Evolutionary conservation across 352 stramenopile genomes (phyloP).

Genomic region (Phytophthora meadii): DNA sequence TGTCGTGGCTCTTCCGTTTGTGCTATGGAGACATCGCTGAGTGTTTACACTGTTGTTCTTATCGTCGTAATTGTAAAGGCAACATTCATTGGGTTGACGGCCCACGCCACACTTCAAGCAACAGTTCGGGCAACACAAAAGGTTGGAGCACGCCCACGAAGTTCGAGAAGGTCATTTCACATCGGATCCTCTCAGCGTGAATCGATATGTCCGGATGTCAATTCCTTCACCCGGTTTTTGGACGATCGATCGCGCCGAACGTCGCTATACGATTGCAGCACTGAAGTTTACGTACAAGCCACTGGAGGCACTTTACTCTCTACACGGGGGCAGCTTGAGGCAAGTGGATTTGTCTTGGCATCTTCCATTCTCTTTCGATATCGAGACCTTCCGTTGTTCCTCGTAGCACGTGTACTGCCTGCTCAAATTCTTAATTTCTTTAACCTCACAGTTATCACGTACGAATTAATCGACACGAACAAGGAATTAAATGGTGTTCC

Average conservation of each 20-base stretch:
- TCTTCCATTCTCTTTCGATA: constrained; percentile 45
- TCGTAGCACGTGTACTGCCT: constrained; percentile 30
- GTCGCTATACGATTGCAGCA: constrained; percentile 41
- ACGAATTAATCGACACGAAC: constrained; percentile 27
- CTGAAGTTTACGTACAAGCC: constrained; percentile 33
- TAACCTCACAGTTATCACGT: constrained; percentile 43
- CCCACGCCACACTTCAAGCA: constrained; percentile 27
- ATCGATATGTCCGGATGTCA: constrained; percentile 11
- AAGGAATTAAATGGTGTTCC: constrained; percentile 22
- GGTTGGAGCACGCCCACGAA: constrained; percentile 1
- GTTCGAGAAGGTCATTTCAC: background rate
- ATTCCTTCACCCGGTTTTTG: constrained; percentile 49
- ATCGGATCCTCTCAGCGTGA: background rate
- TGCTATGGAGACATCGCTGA: constrained; percentile 30
- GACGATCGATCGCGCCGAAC: constrained; percentile 41
- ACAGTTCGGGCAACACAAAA: constrained; percentile 3
- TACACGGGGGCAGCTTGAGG: constrained; percentile 39
- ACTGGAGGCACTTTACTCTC: constrained; percentile 24
- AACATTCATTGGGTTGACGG: constrained; percentile 19
- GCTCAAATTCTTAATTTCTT: constrained; percentile 38
- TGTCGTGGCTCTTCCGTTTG: constrained; percentile 44
- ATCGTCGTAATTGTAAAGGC: constrained; percentile 17
- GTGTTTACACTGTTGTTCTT: constrained; percentile 29
- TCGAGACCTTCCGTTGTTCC: constrained; percentile 35
- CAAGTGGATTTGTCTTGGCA: constrained; percentile 36